Conservation (phyloP, 2,329 filamentous ascomycete genomes). For the Pseudocercospora vitis region DNA sequence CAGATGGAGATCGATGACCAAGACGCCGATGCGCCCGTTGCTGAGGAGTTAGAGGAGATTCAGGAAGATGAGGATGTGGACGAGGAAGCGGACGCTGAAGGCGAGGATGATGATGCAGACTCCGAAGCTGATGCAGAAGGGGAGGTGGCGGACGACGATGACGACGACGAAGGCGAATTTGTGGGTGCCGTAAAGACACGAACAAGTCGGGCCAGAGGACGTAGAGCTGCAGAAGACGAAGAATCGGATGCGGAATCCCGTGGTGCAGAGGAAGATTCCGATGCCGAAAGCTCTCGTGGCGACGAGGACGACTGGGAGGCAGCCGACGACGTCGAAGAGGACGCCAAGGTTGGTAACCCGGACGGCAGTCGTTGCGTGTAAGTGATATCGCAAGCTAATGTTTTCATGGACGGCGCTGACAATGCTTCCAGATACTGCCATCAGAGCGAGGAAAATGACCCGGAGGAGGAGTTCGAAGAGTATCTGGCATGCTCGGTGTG, state of each 20-base stretch:
- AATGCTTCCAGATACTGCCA: slow-evolving; percentile 69
- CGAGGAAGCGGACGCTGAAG: slow-evolving; percentile 41
- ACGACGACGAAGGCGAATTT: slow-evolving; percentile 48
- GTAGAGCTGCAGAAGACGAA: slow-evolving; percentile 38
- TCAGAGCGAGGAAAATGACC: slow-evolving; percentile 78
- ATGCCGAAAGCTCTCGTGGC: slow-evolving; percentile 50
- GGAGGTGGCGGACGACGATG: slow-evolving; percentile 49
- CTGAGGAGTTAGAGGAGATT: slow-evolving; percentile 32
- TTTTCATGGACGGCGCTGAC: slow-evolving; percentile 23
- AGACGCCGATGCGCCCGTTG: slow-evolving; percentile 31
- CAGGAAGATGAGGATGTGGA: slow-evolving; percentile 31
- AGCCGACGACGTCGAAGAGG: slow-evolving; percentile 56
- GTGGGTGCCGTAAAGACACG: slow-evolving; percentile 41
- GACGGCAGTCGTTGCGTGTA: slow-evolving; percentile 65
- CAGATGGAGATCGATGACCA: slow-evolving; percentile 29
- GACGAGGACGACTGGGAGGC: slow-evolving; percentile 56
- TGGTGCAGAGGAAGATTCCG: slow-evolving; percentile 36
- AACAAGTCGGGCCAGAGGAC: slow-evolving; percentile 37
- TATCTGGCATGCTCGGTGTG: slow-evolving; percentile 76
- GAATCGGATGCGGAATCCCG: slow-evolving; percentile 42
- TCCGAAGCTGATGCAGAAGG: slow-evolving; percentile 53
- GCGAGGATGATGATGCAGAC: slow-evolving; percentile 34
- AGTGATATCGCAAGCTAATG: slow-evolving; percentile 38
- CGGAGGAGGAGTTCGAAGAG: slow-evolving; percentile 75
- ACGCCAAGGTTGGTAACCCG: slow-evolving; percentile 51